A percentile compares a stretch with the other conserved stretches of the same genome.
phyloP scores from a whole-genome alignment of 2,329 filamentous ascomycete genomes.

The Neofusicoccum ribis region DNA sequence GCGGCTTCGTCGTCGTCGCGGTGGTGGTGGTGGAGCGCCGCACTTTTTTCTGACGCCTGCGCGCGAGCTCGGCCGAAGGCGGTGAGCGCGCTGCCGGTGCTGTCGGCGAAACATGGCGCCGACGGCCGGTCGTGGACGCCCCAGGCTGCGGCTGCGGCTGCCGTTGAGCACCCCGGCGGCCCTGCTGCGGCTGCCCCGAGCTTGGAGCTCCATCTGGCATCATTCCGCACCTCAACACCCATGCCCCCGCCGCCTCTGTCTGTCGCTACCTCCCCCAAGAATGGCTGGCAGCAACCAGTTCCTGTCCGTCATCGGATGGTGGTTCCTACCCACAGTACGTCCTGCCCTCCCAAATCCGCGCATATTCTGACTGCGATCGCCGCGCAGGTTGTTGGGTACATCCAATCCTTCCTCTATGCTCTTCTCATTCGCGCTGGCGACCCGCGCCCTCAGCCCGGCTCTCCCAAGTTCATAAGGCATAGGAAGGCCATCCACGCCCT shows the following conservation, averaged over 20 bases:
- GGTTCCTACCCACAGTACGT: conserved; percentile 61
- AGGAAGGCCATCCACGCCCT: conserved; percentile 79
- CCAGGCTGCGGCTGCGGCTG: background rate
- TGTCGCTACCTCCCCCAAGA: background rate
- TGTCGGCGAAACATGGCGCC: background rate
- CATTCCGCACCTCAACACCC: conserved; percentile 3
- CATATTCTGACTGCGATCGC: background rate
- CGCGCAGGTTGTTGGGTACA: conserved; percentile 68
- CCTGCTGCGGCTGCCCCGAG: background rate
- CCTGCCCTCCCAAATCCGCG: background rate
- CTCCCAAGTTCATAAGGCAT: conserved; percentile 69
- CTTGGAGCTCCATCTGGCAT: conserved; percentile 13
- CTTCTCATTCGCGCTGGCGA: conserved; percentile 88
- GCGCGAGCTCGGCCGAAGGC: background rate
- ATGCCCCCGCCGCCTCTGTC: background rate
- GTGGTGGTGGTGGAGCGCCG: background rate
- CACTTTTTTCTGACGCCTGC: conserved; percentile 14
- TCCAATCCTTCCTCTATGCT: conserved; percentile 82
- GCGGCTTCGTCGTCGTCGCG: background rate
- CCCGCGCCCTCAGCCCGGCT: conserved; percentile 69
- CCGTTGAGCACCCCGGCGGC: background rate
- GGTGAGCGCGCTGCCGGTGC: background rate
- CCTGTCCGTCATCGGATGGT: conserved; percentile 61
- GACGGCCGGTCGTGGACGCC: background rate
- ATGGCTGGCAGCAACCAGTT: conserved; percentile 29